These are phyloP conservation scores for Diaporthe amygdali DNA, from an alignment of 2,329 filamentous ascomycete genomes.

Conservation along the genomic window DNA sequence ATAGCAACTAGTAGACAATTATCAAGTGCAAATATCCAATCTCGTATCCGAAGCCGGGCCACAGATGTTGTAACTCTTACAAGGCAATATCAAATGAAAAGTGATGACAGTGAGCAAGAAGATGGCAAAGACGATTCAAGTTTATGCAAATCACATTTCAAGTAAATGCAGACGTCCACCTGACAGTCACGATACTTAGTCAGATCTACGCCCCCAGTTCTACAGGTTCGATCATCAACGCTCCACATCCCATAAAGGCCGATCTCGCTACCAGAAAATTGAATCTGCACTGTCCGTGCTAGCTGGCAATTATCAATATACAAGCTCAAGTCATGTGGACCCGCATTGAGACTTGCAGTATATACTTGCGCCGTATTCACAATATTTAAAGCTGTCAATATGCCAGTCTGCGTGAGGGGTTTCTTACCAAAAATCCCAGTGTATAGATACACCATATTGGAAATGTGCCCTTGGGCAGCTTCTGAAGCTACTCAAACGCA, in stretches of 20 bases:
- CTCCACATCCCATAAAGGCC: neutral
- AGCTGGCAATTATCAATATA: neutral
- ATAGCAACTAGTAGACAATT: neutral
- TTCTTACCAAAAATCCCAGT: too few relatives aligned
- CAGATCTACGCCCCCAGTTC: neutral
- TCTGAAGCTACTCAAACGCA: neutral
- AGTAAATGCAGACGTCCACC: too few relatives aligned
- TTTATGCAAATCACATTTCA: too few relatives aligned
- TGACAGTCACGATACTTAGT: neutral
- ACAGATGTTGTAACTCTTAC: neutral
- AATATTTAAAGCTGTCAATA: too few relatives aligned
- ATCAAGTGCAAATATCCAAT: neutral
- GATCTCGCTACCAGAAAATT: neutral
- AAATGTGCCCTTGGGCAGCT: too few relatives aligned
- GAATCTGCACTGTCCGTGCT: neutral
- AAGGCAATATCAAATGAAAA: too few relatives aligned
- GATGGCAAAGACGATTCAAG: too few relatives aligned
- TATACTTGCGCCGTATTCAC: neutral
- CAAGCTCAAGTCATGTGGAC: neutral
- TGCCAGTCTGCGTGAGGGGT: too few relatives aligned
- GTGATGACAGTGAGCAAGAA: too few relatives aligned
- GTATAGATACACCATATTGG: too few relatives aligned
- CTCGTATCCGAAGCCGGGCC: neutral
- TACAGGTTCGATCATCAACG: neutral
- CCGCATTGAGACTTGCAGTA: neutral